phyloP scores from a whole-genome alignment of 2,329 filamentous ascomycete species.

The Epichloe bromicola region DNA sequence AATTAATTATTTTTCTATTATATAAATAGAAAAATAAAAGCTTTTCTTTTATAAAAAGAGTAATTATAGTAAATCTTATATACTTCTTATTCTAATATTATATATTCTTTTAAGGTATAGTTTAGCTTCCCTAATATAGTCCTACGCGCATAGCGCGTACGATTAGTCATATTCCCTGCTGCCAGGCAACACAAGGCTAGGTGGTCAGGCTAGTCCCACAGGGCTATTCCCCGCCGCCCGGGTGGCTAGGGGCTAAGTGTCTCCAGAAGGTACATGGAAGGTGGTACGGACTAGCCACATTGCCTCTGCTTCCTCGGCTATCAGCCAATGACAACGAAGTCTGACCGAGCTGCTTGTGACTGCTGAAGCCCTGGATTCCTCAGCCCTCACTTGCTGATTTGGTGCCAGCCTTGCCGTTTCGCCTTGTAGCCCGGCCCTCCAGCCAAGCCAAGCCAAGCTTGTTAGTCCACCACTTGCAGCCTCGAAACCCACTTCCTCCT shows the following conservation, averaged over 20 bases:
- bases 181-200: too few species aligned
- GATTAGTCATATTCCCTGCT: too few species aligned
- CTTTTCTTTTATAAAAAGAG: too few species aligned
- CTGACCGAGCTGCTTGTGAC: background rate
- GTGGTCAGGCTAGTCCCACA: background rate
- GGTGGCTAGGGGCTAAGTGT: background rate
- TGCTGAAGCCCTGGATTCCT: background rate
- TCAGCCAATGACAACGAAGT: constrained; percentile 13
- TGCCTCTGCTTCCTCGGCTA: constrained; percentile 11
- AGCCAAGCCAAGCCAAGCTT: background rate
- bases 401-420: background rate
- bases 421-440: background rate
- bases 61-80: too few species aligned
- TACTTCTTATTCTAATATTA: too few species aligned
- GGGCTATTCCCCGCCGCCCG: background rate
- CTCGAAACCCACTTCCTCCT: constrained; percentile 3
- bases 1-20: too few species aligned
- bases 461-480: constrained; percentile 2
- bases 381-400: background rate
- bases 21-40: too few species aligned
- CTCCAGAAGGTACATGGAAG: background rate
- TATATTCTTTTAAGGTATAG: too few species aligned
- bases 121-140: too few species aligned
- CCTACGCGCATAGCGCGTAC: too few species aligned
- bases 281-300: too few species aligned